These are phyloP conservation scores for Torrubiella hemipterigena DNA, from an alignment of 2,329 filamentous ascomycete species.

Conservation along the genomic window DNA sequence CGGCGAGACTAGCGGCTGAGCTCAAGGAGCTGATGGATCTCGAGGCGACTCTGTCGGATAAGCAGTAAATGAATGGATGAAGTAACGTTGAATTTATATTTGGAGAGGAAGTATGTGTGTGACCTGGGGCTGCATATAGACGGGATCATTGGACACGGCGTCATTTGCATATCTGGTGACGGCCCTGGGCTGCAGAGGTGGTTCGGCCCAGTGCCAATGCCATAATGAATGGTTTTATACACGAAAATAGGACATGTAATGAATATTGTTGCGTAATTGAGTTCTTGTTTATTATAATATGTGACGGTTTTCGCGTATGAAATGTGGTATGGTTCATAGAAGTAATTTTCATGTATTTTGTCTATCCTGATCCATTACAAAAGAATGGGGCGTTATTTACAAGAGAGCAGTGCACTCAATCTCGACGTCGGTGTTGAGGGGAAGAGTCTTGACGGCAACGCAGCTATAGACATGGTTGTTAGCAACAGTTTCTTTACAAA, in stretches of 20 bases:
- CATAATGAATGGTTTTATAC: neutral
- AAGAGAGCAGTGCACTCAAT: conserved; percentile 19
- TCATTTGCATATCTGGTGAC: neutral
- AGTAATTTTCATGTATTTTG: conserved; percentile 24
- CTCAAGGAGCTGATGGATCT: conserved; percentile 11
- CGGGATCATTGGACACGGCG: no score
- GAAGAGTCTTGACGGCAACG: conserved; percentile 22
- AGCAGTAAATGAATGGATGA: neutral
- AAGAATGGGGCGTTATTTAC: conserved; percentile 6
- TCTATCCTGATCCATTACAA: conserved; percentile 18
- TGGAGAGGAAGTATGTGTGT: no score
- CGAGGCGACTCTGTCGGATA: conserved; percentile 8
- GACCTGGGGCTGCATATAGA: neutral
- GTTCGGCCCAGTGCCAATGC: neutral
- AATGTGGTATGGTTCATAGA: neutral
- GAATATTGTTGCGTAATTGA: no score
- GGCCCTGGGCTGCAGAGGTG: neutral
- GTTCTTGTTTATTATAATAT: no score
- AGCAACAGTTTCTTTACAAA: neutral
- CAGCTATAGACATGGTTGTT: conserved; percentile 12
- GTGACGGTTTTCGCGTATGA: no score
- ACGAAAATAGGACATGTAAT: neutral
- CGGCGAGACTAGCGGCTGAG: conserved; percentile 8
- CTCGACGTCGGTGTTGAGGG: conserved; percentile 18
- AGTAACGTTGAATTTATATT: neutral